Evolutionary conservation across 352 stramenopile species (phyloP), one percentile per base, ranked within the genome.

Genomic region (Phytopythium mirpurense): DNA sequence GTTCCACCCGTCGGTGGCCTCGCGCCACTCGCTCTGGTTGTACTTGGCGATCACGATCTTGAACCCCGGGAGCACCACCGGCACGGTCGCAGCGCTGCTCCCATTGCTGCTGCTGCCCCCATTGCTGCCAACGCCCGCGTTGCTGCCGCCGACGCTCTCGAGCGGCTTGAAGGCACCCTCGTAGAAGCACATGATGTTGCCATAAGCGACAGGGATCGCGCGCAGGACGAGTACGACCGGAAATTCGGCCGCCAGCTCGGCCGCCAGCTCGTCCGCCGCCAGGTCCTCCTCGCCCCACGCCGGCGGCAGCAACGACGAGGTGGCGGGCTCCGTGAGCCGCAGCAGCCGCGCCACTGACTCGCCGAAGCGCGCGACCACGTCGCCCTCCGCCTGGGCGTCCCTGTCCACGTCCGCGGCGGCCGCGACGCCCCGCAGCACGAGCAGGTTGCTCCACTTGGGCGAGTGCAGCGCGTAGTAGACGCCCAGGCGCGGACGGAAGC

Each of bases 381-480:
- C 43, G 7, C 7, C 7, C 29, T 5, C 29, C 5, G 29, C 29
- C 29, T 5, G 9, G 29, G 29, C 29, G 29, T 32, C 29, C 29
- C 5, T 9, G 9, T 5, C 29, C 5, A 9, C 29, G 29, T 32
- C 29, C 29, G 29, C 5, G 29, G 29, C 29, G 29, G 29, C 29
- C 29, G 29, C 32, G 7, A 10, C 32, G 7, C 32, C 32, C 5
- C 37, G 37, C 15, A 95, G 73, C 38, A 85, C 74, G 24, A 92
- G 51, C 21, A 93, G 36, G 34, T 70, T 88, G 56, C 64, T 89
- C 84, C 84, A 95, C 54, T 88, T 88, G 41, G 84, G 84, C 54
- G 84, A 93, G 55, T 88, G 76, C 35, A 95, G 59, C 23, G 83
- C 72, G 60, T 80, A 92, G 67, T 95, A 95, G 27, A 78, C 74